A percentile compares a stretch with the other conserved stretches of the same genome.
Evolutionary conservation across 345 rosid species (phyloP).

Genomic region (Populus ilicifolia): DNA sequence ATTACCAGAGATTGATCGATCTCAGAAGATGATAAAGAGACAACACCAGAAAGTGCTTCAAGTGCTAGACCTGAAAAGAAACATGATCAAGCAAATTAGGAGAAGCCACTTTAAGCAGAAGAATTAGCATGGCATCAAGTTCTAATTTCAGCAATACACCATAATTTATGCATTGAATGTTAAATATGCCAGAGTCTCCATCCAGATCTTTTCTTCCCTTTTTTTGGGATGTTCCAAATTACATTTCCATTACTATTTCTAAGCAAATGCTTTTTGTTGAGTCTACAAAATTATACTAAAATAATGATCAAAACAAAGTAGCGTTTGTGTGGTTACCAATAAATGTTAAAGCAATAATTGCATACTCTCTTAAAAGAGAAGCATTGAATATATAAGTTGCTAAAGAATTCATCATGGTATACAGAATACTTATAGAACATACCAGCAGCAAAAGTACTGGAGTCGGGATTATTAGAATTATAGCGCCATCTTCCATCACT

Average conservation of each 20-base stretch:
- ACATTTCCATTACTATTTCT: background rate
- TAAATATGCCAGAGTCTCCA: background rate
- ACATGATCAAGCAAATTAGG: constrained; percentile 8
- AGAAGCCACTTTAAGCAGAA: background rate
- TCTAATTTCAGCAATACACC: background rate
- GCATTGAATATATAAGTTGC: background rate
- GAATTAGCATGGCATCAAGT: background rate
- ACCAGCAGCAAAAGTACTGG: constrained; percentile 95
- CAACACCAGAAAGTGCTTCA: constrained; percentile 80
- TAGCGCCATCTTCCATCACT: constrained; percentile 94
- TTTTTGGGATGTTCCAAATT: background rate
- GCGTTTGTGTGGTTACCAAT: background rate
- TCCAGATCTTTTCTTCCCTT: background rate
- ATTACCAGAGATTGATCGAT: constrained; percentile 77
- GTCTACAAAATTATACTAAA: background rate
- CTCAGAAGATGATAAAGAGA: constrained; percentile 73
- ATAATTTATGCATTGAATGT: background rate
- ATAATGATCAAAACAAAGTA: background rate
- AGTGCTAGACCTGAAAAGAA: constrained; percentile 71
- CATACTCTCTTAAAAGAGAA: background rate
- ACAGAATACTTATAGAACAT: constrained; percentile 9
- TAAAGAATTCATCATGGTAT: background rate
- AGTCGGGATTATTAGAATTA: constrained; percentile 68
- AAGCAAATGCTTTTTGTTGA: background rate
- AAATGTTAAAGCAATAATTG: background rate